Evolutionary conservation across 768 basidiomycete species (phyloP).

Genomic region (Hortiboletus campestris): DNA sequence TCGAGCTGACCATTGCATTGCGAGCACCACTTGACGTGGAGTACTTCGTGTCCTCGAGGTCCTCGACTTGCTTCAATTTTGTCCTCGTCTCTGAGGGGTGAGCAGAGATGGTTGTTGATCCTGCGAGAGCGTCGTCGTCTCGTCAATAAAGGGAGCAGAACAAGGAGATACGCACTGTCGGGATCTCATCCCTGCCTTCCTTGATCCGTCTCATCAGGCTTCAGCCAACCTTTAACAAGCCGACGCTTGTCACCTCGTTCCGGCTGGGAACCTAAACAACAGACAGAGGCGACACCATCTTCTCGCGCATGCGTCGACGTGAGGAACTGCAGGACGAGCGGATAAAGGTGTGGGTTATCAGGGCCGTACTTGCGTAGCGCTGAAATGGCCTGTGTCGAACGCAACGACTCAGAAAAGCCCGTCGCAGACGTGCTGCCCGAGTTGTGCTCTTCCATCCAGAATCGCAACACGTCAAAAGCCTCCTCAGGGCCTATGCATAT

Average conservation of each 20-base stretch:
- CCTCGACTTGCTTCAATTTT: constrained; percentile 79
- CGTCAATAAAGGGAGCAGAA: not conserved
- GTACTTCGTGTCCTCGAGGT: constrained; percentile 78
- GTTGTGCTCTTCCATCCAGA: constrained; percentile 79
- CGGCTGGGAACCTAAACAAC: constrained; percentile 86
- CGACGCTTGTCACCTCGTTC: constrained; percentile 88
- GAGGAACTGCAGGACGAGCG: constrained; percentile 84
- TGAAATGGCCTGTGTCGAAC: constrained; percentile 54
- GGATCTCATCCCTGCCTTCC: constrained; percentile 71
- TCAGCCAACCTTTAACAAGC: constrained; percentile 91
- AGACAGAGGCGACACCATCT: constrained; percentile 84
- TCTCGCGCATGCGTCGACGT: constrained; percentile 74
- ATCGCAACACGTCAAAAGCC: constrained; percentile 90
- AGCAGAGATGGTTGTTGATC: constrained; percentile 80
- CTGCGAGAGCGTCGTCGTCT: constrained; percentile 38
- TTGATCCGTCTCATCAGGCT: constrained; percentile 74
- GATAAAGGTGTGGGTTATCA: constrained; percentile 73
- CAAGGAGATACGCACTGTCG: constrained; percentile 55
- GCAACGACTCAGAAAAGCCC: constrained; percentile 32
- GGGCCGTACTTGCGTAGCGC: constrained; percentile 76
- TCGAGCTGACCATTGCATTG: constrained; percentile 88
- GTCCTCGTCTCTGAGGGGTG: constrained; percentile 82
- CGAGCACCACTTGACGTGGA: constrained; percentile 93
- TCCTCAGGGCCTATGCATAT: no score
- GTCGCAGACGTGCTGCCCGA: not conserved